Evolutionary conservation across 1,284 basidiomycete species (phyloP).

Genomic region (Trichosporon sp.): DNA sequence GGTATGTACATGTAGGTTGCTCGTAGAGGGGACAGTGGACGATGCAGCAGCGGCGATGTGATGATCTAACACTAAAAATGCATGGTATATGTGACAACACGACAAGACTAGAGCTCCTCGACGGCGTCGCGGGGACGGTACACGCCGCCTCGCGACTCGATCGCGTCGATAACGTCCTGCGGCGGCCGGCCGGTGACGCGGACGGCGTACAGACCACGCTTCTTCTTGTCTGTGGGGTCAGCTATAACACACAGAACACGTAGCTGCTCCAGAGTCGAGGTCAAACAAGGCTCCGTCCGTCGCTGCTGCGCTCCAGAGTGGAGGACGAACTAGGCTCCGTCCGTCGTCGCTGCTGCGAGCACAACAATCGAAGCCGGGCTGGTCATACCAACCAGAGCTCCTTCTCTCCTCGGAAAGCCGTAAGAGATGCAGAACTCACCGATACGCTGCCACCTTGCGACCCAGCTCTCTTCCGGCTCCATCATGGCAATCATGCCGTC

Average conservation of each 20-base stretch:
- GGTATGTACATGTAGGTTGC: constrained; percentile 36
- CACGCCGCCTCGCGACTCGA: constrained; percentile 39
- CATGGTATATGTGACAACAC: constrained; percentile 4
- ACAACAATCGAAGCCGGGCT: not conserved
- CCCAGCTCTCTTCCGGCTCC: constrained; percentile 88
- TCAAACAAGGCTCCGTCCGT: too few species aligned
- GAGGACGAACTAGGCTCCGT: too few species aligned
- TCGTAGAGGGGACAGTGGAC: not conserved
- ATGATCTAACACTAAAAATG: not conserved
- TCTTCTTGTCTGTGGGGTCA: constrained; percentile 65
- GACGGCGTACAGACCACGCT: constrained; percentile 79
- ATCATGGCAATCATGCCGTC: constrained; percentile 89
- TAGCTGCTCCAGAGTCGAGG: too few species aligned
- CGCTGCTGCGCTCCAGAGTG: too few species aligned
- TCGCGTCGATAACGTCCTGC: constrained; percentile 68
- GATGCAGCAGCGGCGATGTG: not conserved
- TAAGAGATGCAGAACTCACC: constrained; percentile 55
- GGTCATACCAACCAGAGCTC: not conserved
- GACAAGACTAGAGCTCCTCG: constrained; percentile 29
- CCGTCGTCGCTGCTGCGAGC: too few species aligned
- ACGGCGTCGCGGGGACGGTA: constrained; percentile 43
- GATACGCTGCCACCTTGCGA: constrained; percentile 86
- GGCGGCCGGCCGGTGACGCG: constrained; percentile 81
- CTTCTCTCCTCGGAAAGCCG: not conserved
- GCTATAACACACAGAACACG: not conserved